Base-by-base conservation (phyloP, 495 filamentous ascomycete species). In the Lasiosphaeria hispida region DNA sequence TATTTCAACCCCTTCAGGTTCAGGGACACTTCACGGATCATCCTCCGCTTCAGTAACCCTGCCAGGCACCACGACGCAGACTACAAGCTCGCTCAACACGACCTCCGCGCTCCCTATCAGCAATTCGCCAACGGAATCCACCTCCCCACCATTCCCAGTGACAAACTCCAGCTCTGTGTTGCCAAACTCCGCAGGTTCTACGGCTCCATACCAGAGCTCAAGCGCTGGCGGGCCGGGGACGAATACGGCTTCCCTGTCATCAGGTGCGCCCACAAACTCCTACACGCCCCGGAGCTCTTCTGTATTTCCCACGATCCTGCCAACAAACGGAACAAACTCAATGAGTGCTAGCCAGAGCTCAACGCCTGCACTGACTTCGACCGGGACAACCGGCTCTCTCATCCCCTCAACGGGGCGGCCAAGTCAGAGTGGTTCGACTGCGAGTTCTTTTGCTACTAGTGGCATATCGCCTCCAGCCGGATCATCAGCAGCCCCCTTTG, bases 131-230 rank as follows among this genome's bases (percentile, higher is more conserved):
- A 48, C 45, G 3, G n/a, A 19, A 8, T 49, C 47, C 10, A 9
- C 49, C n/a, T 49, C 23, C 23, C 23, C 55, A 2, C 57, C 57
- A 10, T 63, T 63, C 37, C 57, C 67, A 17, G 38, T 44, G 36
- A 33, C 57, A 38, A 56, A 51, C 19, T 61, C 56, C 8, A 65
- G 23, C 13, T 47, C 55, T 11, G 30, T 15, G 2, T 11, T 42
- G n/a, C 14, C 57, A 3, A 5, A 2, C 17, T 19, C 57, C 3
- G 34, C 33, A 19, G 10, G 8, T 1, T 14, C 14, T 47, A 50
- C 49, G 1, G 45, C 7, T 6, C 45, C 51, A 41, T 39, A 40
- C 14, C 38, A 9, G 19, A 41, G n/a, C 8, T 35, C 49, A 41
- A 17, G 10, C 7, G 6, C 47, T 30, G n/a, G 47, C 23, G 23